These are phyloP conservation scores for Fallopia convolvulus DNA, from an alignment of 148 eudicot genomes.

Conservation along the genomic window DNA sequence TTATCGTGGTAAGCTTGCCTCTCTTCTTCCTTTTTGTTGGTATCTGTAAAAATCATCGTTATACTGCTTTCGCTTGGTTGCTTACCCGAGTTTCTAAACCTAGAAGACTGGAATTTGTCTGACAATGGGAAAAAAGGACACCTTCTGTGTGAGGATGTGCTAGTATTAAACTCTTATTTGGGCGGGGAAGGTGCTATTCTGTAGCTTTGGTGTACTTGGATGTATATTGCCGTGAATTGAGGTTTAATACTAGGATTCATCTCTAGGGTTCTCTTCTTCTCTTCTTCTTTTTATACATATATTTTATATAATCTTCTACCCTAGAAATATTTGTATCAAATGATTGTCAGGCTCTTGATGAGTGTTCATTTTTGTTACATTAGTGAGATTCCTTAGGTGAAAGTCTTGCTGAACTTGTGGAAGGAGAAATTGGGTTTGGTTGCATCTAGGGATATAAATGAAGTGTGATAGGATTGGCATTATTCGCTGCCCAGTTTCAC, in stretches of 20 bases:
- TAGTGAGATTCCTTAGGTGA: neutral
- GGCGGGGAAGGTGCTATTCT: neutral
- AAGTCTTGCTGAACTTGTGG: neutral
- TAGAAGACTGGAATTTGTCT: neutral
- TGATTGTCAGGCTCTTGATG: neutral
- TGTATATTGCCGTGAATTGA: neutral
- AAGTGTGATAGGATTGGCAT: neutral
- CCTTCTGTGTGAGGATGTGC: neutral
- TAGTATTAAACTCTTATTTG: neutral
- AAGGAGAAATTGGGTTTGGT: neutral
- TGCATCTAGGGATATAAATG: neutral
- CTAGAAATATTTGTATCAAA: neutral
- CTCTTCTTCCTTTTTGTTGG: neutral
- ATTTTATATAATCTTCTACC: neutral
- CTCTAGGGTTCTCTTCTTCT: neutral
- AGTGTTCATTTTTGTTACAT: neutral
- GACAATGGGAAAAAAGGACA: neutral
- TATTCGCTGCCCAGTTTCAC: neutral
- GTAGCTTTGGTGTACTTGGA: neutral
- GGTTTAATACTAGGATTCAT: neutral
- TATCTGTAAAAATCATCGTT: neutral
- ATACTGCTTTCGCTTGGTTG: neutral
- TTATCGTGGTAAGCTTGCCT: conserved; percentile 54
- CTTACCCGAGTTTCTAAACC: neutral
- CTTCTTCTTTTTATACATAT: too few species aligned